These are phyloP conservation scores for Pyrenochaeta sp. DNA, from an alignment of 2,329 filamentous ascomycete species.

Conservation along the genomic window DNA sequence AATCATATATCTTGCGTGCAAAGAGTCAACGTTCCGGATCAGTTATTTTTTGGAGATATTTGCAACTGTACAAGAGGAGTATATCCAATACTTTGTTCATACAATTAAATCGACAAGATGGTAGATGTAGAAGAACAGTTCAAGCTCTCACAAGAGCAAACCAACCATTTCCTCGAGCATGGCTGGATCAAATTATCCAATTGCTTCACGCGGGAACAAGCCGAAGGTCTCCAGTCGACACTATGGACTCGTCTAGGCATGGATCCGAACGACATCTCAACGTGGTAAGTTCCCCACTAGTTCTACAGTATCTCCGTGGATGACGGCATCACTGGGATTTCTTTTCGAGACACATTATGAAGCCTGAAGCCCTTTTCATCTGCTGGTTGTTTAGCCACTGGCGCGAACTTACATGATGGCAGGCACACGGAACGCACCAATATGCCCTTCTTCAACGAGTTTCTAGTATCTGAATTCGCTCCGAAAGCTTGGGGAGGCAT, in stretches of 20 bases:
- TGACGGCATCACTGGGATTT: background rate
- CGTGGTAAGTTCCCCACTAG: conserved; percentile 59
- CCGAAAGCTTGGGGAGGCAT: conserved; percentile 73
- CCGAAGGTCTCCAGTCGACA: conserved; percentile 57
- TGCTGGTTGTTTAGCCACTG: background rate
- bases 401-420: background rate
- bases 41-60: background rate
- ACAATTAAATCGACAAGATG: conserved; percentile 11
- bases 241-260: conserved; percentile 73
- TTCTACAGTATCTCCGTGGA: background rate
- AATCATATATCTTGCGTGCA: background rate
- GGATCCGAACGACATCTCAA: conserved; percentile 68
- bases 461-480: conserved; percentile 64
- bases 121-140: conserved; percentile 31
- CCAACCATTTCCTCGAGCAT: conserved; percentile 63
- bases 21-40: background rate
- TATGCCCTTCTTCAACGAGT: conserved; percentile 69
- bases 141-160: conserved; percentile 56
- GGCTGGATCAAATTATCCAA: conserved; percentile 63
- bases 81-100: background rate
- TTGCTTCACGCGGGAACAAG: conserved; percentile 61
- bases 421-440: conserved; percentile 65
- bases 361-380: background rate
- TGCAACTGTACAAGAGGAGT: background rate
- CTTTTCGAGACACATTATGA: background rate